Base-by-base conservation (phyloP, 441 rosid genomes). In the Croton setiger region DNA sequence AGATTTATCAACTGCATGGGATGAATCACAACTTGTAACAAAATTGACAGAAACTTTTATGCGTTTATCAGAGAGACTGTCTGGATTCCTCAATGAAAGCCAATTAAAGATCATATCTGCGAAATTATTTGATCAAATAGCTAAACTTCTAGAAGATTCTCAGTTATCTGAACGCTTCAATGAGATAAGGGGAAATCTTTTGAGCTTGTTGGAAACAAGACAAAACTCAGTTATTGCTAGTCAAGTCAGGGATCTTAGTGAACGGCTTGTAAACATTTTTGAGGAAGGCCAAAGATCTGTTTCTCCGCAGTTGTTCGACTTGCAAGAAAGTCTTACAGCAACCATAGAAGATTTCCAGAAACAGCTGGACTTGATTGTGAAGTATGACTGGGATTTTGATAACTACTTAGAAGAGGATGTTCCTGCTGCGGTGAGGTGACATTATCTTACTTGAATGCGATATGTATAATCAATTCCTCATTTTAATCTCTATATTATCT, bases 351-450 rank as follows among this genome's bases (percentile, higher is more conserved):
- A 94, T 82, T 87, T 92, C 72, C 97, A 90, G 86, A 94, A 88
- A 74, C 98, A 91, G 71, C 88, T 94, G 53, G 98, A 91, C 70
- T 78, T 94, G 85, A 91, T 94, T 12, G 80, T 90, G 73, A 82
- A 85, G 74, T 91, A 91, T 84, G 91, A 94, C 78, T 91, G 98
- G 98, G 98, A 94, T 81, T 94, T 94, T 71, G 97, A 94, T 82
- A 78, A 85, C 75, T 93, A 91, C 82, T 74, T 91, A 66, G 96
- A 89, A 78, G 98, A 94, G 78, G 98, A 94, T 85, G 91, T 94
- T 73, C 97, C 98, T 85, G 87, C 93, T 80, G 96, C 83, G 96
- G 98, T 94, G 88, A 87, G 98, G 96, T 79, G 80, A 87, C 87
- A 79, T 79, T 67, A 68, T 74, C 60, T 74, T 83, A 71, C 66